Evolutionary conservation across 2,329 filamentous ascomycete genomes (phyloP), one percentile per base, ranked within the genome.

Genomic region (Aureobasidium pullulans): DNA sequence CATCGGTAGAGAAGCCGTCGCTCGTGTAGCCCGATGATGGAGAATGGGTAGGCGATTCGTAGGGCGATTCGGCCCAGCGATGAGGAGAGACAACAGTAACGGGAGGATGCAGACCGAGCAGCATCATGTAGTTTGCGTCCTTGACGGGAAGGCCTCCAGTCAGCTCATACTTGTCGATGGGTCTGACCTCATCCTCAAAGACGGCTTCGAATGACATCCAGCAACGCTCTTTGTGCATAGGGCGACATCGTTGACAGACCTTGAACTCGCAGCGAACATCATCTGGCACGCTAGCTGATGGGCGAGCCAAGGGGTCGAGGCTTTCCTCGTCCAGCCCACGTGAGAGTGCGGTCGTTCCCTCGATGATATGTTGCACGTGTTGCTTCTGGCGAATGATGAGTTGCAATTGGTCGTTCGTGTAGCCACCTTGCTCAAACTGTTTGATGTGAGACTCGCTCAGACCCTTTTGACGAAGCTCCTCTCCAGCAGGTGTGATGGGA

Each of bases 181-280:
- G 67, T 28, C 68, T 57, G 16, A 72, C 63, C 37, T 72, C 65
- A 36, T 73, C 71, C 31, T 66, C 69, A 28, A 77, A 69, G 36
- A 80, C 70, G 11, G 73, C 67, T 4, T 76, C 71, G 62, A 82
- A 73, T 31, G 75, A 76, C 7, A 71, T 69, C 65, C 71, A 79
- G 36, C 75, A 65, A 3, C 78, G 74, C 46, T 81, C 77, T n/a
- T 70, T 71, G 62, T 75, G 77, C 63, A 76, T 77, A 2, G 77
- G 77, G 32, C 79, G 75, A 63, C 80, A 82, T n/a, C 65, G 68
- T 34, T 77, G 76, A 62, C 80, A 82, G 53, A 75, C 74, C 52
- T 73, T 72, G 64, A 75, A 75, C n/a, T 63, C 67, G 66, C 80
- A 82, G 32, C 32, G 59, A 11, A 8, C 9, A 5, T 54, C 50